A percentile compares a stretch with the other conserved stretches of the same genome.
These are phyloP conservation scores for Vigna angularis DNA, from an alignment of 306 rosid genomes.

Conservation along the genomic window DNA sequence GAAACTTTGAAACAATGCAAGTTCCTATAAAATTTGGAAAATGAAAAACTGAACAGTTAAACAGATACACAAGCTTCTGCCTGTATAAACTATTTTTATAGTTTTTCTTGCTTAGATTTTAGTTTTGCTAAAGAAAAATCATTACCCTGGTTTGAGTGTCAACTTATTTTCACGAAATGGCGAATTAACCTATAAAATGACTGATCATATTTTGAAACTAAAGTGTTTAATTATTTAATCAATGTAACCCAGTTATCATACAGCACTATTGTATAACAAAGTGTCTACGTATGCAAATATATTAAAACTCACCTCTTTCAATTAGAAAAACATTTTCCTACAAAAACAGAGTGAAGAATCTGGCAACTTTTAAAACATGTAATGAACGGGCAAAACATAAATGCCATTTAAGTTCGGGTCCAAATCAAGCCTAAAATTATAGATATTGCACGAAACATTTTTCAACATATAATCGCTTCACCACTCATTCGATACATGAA, in stretches of 20 bases:
- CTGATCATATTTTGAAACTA: constrained; percentile 10
- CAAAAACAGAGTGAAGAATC: not conserved
- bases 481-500: constrained; percentile 29
- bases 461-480: constrained; percentile 6
- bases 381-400: not conserved
- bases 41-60: constrained; percentile 27
- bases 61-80: not conserved
- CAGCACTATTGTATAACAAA: no score
- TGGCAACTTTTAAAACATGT: constrained; percentile 2
- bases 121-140: constrained; percentile 5
- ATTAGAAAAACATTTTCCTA: not conserved
- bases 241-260: not conserved
- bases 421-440: not conserved
- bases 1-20: constrained; percentile 7
- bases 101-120: constrained; percentile 12
- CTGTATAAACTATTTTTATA: constrained; percentile 1
- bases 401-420: not conserved
- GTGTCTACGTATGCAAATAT: no score
- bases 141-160: not conserved
- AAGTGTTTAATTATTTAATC: not conserved
- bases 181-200: constrained; percentile 19
- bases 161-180: constrained; percentile 9
- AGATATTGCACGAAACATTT: constrained; percentile 19
- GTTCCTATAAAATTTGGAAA: not conserved
- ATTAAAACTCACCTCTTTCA: no score